phyloP scores from a whole-genome alignment of 2,329 filamentous ascomycete species.

The Lachnellula willkommii region DNA sequence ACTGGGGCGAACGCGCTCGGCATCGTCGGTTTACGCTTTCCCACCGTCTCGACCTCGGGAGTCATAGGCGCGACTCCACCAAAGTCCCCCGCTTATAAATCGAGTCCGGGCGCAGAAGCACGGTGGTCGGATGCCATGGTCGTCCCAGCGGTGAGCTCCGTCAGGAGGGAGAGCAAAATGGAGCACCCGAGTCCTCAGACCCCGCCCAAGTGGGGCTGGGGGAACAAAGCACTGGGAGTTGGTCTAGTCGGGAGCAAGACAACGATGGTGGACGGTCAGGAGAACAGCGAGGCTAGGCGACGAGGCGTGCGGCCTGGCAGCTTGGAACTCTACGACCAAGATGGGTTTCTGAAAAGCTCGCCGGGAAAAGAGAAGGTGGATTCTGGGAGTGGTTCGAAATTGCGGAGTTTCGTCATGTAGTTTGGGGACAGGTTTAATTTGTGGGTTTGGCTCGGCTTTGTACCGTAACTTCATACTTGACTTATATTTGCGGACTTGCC shows the following conservation, averaged over 20 bases:
- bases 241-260: constrained; percentile 1
- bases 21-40: constrained; percentile 1
- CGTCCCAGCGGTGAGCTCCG: constrained; percentile 5
- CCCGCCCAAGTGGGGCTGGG: constrained; percentile 14
- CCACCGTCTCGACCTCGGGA: constrained; percentile 4
- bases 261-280: not conserved
- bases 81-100: not conserved
- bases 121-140: constrained; percentile 22
- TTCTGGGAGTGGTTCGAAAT: not conserved
- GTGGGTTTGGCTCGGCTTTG: too few relatives aligned
- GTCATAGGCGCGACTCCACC: not conserved
- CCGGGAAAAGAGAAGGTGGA: constrained; percentile 11
- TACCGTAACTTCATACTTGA: too few relatives aligned
- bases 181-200: constrained; percentile 21
- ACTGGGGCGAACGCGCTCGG: not conserved
- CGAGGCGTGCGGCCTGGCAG: constrained; percentile 8
- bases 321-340: constrained; percentile 23
- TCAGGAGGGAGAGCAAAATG: constrained; percentile 19
- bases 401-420: too few relatives aligned
- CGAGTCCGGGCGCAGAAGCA: not conserved
- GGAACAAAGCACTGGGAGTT: not conserved
- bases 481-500: too few relatives aligned
- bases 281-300: not conserved
- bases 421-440: too few relatives aligned
- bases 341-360: constrained; percentile 22